These are phyloP conservation scores for Stephania yunnanensis DNA, from an alignment of 164 flowering plant genomes.

Conservation along the genomic window DNA sequence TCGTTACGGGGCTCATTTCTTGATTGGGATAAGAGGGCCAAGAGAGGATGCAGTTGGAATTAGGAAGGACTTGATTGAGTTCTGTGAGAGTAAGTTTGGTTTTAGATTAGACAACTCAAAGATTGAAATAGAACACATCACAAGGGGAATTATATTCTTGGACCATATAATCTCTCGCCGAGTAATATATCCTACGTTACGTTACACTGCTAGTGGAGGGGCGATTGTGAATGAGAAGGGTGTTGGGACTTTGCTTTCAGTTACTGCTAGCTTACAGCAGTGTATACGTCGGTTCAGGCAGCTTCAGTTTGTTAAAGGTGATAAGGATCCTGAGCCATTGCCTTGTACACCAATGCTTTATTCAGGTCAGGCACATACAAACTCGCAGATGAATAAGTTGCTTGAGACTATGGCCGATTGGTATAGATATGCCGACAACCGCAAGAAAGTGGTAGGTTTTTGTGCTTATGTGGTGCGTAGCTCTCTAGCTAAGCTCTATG, in stretches of 20 bases:
- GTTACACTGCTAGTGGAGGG: constrained; percentile 74
- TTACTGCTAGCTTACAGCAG: constrained; percentile 81
- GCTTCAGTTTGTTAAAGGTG: constrained; percentile 81
- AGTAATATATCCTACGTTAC: constrained; percentile 77
- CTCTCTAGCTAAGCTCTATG: constrained; percentile 92
- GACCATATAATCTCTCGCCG: constrained; percentile 85
- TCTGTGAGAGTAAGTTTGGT: constrained; percentile 55
- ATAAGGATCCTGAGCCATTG: constrained; percentile 92
- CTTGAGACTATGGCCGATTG: constrained; percentile 98
- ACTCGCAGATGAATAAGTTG: constrained; percentile 94
- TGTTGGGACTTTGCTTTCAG: constrained; percentile 91
- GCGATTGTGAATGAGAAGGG: constrained; percentile 72
- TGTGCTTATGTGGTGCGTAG: constrained; percentile 95
- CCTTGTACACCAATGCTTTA: constrained; percentile 97
- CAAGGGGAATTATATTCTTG: constrained; percentile 77
- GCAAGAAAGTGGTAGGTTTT: constrained; percentile 92
- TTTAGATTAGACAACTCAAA: constrained; percentile 65
- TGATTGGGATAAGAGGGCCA: constrained; percentile 88
- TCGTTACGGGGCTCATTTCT: constrained; percentile 78
- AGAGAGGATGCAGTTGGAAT: constrained; percentile 73
- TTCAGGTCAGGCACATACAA: constrained; percentile 89
- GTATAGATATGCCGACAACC: constrained; percentile 91
- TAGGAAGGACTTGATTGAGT: constrained; percentile 54
- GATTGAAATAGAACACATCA: constrained; percentile 75
- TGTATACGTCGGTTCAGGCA: constrained; percentile 77